Evolutionary conservation across 257 asterid species (phyloP).

Genomic region (Solanum sejunctum): DNA sequence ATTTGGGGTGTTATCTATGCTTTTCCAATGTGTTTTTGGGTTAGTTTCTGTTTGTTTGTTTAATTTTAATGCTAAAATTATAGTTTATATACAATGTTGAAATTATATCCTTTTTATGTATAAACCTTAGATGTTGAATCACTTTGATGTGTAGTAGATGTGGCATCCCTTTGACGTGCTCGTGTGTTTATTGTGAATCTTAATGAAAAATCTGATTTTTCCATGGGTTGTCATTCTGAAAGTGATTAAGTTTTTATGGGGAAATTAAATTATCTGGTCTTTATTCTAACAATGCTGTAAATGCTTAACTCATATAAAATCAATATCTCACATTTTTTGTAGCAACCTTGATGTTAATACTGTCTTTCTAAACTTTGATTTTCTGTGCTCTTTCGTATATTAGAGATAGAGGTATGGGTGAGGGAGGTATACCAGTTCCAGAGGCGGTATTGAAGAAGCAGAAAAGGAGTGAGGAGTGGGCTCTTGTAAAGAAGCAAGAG

Average conservation of each 20-base stretch:
- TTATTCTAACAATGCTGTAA: background rate
- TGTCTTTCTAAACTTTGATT: background rate
- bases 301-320: background rate
- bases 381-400: background rate
- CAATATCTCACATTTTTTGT: background rate
- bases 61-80: too few species aligned
- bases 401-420: background rate
- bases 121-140: too few species aligned
- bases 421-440: slow-evolving; percentile 21
- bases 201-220: too few species aligned
- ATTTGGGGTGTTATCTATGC: background rate
- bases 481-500: slow-evolving; percentile 37
- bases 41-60: background rate
- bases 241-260: background rate
- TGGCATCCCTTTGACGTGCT: too few species aligned
- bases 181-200: too few species aligned
- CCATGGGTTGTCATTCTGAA: background rate
- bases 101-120: too few species aligned
- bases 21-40: background rate
- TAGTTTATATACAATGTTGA: too few species aligned
- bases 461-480: slow-evolving; percentile 63
- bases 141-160: too few species aligned
- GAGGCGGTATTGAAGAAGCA: slow-evolving; percentile 68
- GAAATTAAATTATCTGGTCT: background rate
- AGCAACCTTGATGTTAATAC: background rate